Conservation (phyloP, 192 early-diverging fungal species). For the Gryganskiella cystojenkinii region DNA sequence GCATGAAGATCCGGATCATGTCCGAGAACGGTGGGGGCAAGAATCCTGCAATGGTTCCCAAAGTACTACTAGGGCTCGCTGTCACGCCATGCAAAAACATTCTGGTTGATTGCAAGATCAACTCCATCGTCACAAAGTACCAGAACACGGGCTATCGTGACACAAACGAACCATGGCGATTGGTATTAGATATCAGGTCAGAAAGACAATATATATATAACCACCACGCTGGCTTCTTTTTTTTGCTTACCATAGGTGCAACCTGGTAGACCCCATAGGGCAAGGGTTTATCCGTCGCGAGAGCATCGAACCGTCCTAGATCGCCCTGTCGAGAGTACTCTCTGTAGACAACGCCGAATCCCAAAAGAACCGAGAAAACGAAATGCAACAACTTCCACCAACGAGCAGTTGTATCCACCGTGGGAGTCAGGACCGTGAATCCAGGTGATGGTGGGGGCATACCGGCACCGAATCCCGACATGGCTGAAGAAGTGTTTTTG, state of each 20-base stretch:
- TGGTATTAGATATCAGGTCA: no score
- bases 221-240: no score
- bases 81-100: conserved; percentile 59
- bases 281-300: conserved; percentile 41
- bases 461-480: conserved; percentile 20
- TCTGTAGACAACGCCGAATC: conserved; percentile 47
- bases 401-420: conserved; percentile 43
- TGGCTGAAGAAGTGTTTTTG: conserved; percentile 20
- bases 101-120: conserved; percentile 59
- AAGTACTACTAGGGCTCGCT: conserved; percentile 45
- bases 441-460: conserved; percentile 18
- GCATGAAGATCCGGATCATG: conserved; percentile 56
- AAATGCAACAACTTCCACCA: conserved; percentile 67
- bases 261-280: conserved; percentile 31
- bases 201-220: no score
- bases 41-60: conserved; percentile 55
- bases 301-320: conserved; percentile 34
- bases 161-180: not conserved
- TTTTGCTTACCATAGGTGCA: conserved; percentile 25
- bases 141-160: conserved; percentile 60
- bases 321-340: conserved; percentile 45
- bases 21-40: conserved; percentile 62
- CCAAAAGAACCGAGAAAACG: conserved; percentile 53
- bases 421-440: conserved; percentile 47
- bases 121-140: conserved; percentile 65